Evolutionary conservation across 108 stramenopile genomes (phyloP).

Genomic region (Skeletonema menzelii): DNA sequence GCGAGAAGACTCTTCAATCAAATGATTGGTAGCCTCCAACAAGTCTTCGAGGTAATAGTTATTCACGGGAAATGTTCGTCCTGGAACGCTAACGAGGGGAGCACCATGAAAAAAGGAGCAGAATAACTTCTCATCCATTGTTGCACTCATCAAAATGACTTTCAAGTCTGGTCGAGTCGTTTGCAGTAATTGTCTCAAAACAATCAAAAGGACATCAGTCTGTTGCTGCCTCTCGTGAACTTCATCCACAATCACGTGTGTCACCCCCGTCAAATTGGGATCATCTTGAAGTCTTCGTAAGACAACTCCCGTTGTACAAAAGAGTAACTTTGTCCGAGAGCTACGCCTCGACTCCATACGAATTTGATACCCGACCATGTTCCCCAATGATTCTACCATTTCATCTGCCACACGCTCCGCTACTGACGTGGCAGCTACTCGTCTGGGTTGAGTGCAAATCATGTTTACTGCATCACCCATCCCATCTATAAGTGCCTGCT

Average conservation of each 20-base stretch:
- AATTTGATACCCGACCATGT: slow-evolving; percentile 91
- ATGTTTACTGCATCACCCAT: slow-evolving; percentile 62
- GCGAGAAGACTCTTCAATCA: slow-evolving; percentile 78
- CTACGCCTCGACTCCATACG: slow-evolving; percentile 74
- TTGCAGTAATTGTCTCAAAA: slow-evolving; percentile 69
- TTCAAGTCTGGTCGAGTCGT: slow-evolving; percentile 70
- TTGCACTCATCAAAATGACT: slow-evolving; percentile 90
- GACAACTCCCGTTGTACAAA: slow-evolving; percentile 96
- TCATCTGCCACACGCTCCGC: slow-evolving; percentile 78
- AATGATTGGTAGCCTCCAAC: slow-evolving; percentile 76
- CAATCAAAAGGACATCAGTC: slow-evolving; percentile 89
- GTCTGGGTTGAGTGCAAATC: slow-evolving; percentile 77
- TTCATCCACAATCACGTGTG: slow-evolving; percentile 96
- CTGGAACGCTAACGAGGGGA: slow-evolving; percentile 78
- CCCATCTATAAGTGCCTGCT: slow-evolving; percentile 60
- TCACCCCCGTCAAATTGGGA: slow-evolving; percentile 68
- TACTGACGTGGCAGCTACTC: slow-evolving; percentile 76
- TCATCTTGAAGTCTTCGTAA: slow-evolving; percentile 93
- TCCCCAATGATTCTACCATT: slow-evolving; percentile 65
- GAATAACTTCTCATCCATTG: slow-evolving; percentile 79
- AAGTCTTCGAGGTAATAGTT: slow-evolving; percentile 86
- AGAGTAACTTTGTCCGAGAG: slow-evolving; percentile 78
- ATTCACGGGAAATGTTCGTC: slow-evolving; percentile 67
- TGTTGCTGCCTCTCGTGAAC: slow-evolving; percentile 91
- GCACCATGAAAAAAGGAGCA: slow-evolving; percentile 71